Evolutionary conservation across 257 asterid genomes (phyloP).

Genomic region (Capsicum pubescens): DNA sequence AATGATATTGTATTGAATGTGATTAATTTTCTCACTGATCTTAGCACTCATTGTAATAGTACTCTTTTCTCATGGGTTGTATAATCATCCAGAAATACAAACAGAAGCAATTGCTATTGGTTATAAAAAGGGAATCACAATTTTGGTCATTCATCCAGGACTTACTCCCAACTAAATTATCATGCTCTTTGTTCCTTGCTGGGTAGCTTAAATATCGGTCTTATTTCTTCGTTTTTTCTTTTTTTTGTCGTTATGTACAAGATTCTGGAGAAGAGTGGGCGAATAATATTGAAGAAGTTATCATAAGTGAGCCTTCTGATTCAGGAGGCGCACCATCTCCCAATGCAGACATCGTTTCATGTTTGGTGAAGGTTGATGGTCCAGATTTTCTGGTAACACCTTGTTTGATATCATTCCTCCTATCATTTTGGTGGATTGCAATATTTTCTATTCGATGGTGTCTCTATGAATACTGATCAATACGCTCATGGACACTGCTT

Average conservation of each 20-base stretch:
- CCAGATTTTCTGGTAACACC: constrained; percentile 35
- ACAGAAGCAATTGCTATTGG: no score
- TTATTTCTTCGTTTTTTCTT: constrained; percentile 17
- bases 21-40: no score
- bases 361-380: constrained; percentile 29
- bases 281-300: neutral
- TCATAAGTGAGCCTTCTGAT: constrained; percentile 24
- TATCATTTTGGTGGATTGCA: neutral
- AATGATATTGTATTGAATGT: no score
- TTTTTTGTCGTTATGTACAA: neutral
- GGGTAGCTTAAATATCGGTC: no score
- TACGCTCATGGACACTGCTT: neutral
- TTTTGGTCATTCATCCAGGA: no score
- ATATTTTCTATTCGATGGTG: neutral
- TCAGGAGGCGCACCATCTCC: constrained; percentile 26
- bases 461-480: neutral
- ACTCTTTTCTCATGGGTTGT: no score
- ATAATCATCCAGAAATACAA: no score
- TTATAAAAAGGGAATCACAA: no score
- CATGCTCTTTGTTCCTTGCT: no score
- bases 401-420: constrained; percentile 21
- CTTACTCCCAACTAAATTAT: no score
- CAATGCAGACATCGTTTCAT: constrained; percentile 4
- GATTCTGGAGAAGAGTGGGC: neutral
- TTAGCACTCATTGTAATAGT: no score